Evolutionary conservation across 495 filamentous ascomycete species (phyloP).

Genomic region (Podospora didyma): DNA sequence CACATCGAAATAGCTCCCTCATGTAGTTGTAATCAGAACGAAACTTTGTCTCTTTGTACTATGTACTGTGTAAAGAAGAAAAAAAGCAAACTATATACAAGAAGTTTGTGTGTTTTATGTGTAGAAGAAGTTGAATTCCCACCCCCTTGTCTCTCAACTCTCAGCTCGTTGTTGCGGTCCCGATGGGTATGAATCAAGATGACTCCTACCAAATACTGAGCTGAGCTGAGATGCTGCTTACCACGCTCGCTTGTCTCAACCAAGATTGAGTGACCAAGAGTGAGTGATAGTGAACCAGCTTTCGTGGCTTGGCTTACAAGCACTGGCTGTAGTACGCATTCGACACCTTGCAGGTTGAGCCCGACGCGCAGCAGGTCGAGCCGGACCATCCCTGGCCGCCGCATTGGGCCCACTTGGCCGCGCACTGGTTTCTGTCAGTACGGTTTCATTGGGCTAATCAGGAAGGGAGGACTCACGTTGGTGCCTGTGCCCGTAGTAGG

Average conservation of each 20-base stretch:
- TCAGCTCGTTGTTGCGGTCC: no score
- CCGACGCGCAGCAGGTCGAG: conserved; percentile 38
- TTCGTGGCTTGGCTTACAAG: conserved; percentile 21
- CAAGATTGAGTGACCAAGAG: no score
- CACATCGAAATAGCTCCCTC: no score
- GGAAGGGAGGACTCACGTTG: neutral
- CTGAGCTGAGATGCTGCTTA: no score
- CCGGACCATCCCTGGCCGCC: conserved; percentile 47
- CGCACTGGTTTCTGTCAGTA: conserved; percentile 21
- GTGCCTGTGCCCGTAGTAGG: neutral
- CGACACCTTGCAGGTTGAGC: conserved; percentile 37
- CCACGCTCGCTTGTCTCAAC: no score
- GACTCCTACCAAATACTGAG: no score
- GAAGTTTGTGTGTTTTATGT: neutral
- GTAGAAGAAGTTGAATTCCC: neutral
- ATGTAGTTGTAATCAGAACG: no score
- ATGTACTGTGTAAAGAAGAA: no score
- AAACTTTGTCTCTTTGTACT: no score
- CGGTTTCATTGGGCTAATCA: no score
- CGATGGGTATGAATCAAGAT: no score
- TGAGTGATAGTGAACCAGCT: neutral
- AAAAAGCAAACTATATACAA: conserved; percentile 10
- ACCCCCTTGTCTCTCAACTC: neutral
- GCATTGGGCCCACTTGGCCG: conserved; percentile 43
- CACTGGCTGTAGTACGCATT: conserved; percentile 52